Conservation (phyloP, 495 filamentous ascomycete species). For the Neurospora sublineolata region DNA sequence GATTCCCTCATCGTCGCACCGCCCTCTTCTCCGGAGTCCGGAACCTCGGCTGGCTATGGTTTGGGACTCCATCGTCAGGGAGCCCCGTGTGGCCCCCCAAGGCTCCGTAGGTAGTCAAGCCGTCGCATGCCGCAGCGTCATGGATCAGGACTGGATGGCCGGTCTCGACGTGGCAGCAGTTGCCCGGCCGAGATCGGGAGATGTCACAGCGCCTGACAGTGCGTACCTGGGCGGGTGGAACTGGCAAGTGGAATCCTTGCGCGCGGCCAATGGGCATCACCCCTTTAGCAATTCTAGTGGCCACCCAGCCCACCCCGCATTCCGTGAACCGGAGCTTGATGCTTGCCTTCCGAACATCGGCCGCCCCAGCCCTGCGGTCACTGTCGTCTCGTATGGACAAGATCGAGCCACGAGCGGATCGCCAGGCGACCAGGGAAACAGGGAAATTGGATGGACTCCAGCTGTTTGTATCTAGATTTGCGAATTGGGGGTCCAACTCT, state of each 20-base stretch:
- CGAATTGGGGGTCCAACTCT: not conserved
- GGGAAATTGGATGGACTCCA: not conserved
- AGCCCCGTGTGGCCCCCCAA: not conserved
- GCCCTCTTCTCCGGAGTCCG: not conserved
- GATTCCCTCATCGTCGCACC: not conserved
- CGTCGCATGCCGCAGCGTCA: not conserved
- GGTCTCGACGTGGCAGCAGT: not conserved
- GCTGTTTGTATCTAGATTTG: not conserved
- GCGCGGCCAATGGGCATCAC: constrained; percentile 14
- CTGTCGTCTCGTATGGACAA: not conserved
- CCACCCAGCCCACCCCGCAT: constrained; percentile 22
- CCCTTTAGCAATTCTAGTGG: constrained; percentile 22
- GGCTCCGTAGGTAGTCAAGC: not conserved
- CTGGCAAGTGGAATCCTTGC: not conserved
- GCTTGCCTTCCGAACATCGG: constrained; percentile 23
- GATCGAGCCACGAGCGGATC: not conserved
- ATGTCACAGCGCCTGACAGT: not conserved
- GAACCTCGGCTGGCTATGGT: not conserved
- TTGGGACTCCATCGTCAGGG: not conserved
- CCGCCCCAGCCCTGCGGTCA: not conserved
- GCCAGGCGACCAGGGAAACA: not conserved
- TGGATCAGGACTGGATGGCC: not conserved
- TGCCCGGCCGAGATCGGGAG: not conserved
- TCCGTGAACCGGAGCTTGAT: constrained; percentile 23
- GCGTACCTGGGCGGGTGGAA: not conserved